Base-by-base conservation (phyloP, 345 rosid species). In the Turnera subulata region DNA sequence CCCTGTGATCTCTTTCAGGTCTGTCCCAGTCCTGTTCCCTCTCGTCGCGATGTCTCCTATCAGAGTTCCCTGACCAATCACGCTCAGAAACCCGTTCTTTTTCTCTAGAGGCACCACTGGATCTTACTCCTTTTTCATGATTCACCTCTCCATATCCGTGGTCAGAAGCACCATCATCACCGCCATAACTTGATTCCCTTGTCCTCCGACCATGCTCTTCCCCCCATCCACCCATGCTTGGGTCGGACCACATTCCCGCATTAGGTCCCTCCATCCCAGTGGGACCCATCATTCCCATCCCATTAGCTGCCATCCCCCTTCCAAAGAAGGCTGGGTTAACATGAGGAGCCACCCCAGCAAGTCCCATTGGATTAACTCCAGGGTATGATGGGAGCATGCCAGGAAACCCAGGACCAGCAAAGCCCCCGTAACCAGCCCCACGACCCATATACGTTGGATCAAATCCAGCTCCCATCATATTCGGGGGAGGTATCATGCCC, bases 331-430 rank as follows among this genome's bases (percentile, higher is more conserved):
- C 96, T 2, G 92, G 96, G 68, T 88, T 88, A 55, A 88, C 88
- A 73, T 88, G 96, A 72, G 96, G 96, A 74, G 96, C 89, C 56
- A 84, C 85, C 43, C 92, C 87, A 56, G 84, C 80, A 78, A 88
- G 79, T 63, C 92, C 87, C 96, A 88, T 82, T 17, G 84, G 10
- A 65, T 84, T 82, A 51, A 88, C 88, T 67, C 67, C 80, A 17
- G 92, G 89, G 73, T 82, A 88, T 56, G 89, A 70, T 48, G 84
- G 89, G 64, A 84, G 70, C 84, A 88, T 84, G 45, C 92, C 84
- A 18, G 92, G 89, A 67, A 76, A 88, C 66, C 83, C 82, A 59
- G 82, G 89, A 60, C 89, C 92, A 20, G 82, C 58, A 74, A 79
- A 87, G 50, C 84, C 89, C 73, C 84, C 86, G 75, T 88, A 88